A percentile compares a stretch with the other conserved stretches of the same genome.
phyloP scores from a whole-genome alignment of 352 stramenopile species.

The Thalassiosira hispida region DNA sequence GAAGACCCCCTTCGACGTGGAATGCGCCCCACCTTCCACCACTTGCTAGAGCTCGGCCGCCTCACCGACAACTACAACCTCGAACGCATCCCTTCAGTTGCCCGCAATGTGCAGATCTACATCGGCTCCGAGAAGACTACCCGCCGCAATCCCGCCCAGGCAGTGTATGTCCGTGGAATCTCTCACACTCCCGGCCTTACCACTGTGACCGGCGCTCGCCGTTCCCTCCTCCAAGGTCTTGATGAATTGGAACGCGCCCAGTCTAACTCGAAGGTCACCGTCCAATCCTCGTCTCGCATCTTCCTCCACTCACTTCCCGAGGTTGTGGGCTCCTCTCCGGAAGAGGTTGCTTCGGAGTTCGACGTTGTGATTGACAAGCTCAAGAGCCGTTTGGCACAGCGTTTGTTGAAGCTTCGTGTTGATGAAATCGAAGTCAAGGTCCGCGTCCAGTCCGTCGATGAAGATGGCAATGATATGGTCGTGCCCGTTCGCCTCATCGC shows the following conservation, averaged over 20 bases:
- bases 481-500: constrained; percentile 94
- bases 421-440: constrained; percentile 99
- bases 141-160: constrained; percentile 73
- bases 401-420: constrained; percentile 94
- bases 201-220: constrained; percentile 91
- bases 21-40: constrained; percentile 98
- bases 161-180: constrained; percentile 88
- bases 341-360: constrained; percentile 76
- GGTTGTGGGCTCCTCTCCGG: constrained; percentile 63
- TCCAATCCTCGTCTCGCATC: constrained; percentile 86
- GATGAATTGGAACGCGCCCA: constrained; percentile 97
- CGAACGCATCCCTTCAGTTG: constrained; percentile 83
- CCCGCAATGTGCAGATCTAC: constrained; percentile 88
- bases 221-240: constrained; percentile 95
- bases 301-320: constrained; percentile 88
- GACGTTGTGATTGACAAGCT: constrained; percentile 77
- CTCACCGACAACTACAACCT: constrained; percentile 88
- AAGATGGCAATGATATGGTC: constrained; percentile 73
- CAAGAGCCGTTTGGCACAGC: constrained; percentile 86
- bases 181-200: constrained; percentile 89
- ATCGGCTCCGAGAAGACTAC: constrained; percentile 84
- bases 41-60: constrained; percentile 97
- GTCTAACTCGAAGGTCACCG: constrained; percentile 89
- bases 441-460: constrained; percentile 85
- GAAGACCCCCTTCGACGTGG: constrained; percentile 98